A percentile compares a stretch with the other conserved stretches of the same genome.
Conservation (phyloP, 345 rosid genomes). For the Nephelium lappaceum region DNA sequence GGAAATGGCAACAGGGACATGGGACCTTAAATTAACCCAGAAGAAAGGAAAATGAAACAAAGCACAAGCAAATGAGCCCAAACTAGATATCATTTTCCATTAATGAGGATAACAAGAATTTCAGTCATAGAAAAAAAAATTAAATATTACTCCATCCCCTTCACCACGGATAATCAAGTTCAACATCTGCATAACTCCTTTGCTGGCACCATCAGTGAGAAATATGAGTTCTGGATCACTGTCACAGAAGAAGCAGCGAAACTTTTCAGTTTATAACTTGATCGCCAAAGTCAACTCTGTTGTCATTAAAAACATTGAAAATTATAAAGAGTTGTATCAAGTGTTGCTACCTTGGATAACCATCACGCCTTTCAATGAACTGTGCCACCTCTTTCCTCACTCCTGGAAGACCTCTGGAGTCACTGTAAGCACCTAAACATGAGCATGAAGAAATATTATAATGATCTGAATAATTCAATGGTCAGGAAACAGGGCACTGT, state of each 20-base stretch:
- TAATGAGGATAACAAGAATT: background rate
- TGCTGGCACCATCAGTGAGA: constrained; percentile 99
- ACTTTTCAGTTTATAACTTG: constrained; percentile 29
- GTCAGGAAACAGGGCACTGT: background rate
- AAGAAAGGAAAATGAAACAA: background rate
- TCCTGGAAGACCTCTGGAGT: constrained; percentile 92
- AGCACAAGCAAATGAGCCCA: background rate
- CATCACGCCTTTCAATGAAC: constrained; percentile 92
- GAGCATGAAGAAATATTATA: constrained; percentile 10
- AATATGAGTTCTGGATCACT: constrained; percentile 96
- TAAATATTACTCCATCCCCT: constrained; percentile 77
- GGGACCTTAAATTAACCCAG: constrained; percentile 3
- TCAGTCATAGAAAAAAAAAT: constrained; percentile 14
- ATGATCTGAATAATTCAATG: background rate
- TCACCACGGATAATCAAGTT: constrained; percentile 80
- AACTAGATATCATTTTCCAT: background rate
- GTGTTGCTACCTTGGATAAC: constrained; percentile 81
- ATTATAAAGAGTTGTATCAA: constrained; percentile 12
- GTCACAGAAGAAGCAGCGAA: constrained; percentile 33
- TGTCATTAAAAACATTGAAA: background rate
- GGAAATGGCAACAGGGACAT: constrained; percentile 6
- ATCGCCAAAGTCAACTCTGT: constrained; percentile 6
- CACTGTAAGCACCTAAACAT: constrained; percentile 90
- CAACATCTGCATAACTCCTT: constrained; percentile 98
- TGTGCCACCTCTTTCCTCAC: constrained; percentile 93